Percentiles rank a stretch among this genome's conserved stretches.
These are phyloP conservation scores for Ustilago xerochloae DNA, from an alignment of 1,284 basidiomycete species.

Conservation along the genomic window DNA sequence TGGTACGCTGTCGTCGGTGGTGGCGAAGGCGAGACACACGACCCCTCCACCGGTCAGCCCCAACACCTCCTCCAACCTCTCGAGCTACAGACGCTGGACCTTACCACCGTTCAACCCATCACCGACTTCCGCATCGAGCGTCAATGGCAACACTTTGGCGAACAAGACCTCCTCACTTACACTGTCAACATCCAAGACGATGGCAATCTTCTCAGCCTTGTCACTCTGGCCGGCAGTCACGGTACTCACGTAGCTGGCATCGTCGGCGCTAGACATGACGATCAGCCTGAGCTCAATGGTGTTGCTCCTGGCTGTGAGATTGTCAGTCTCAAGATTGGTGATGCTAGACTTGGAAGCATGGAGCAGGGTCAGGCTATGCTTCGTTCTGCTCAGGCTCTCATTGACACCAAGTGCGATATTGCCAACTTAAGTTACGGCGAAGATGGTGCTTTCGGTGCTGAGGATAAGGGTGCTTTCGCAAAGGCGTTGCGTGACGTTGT, in stretches of 20 bases:
- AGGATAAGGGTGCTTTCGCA: constrained; percentile 67
- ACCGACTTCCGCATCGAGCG: constrained; percentile 66
- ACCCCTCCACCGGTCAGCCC: constrained; percentile 56
- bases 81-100: constrained; percentile 52
- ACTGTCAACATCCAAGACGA: constrained; percentile 65
- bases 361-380: constrained; percentile 68
- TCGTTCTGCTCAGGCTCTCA: constrained; percentile 67
- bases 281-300: constrained; percentile 64
- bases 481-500: constrained; percentile 60
- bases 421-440: constrained; percentile 69
- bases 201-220: constrained; percentile 60
- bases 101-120: constrained; percentile 54
- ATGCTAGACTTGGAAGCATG: constrained; percentile 63
- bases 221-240: constrained; percentile 66
- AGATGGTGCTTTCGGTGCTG: constrained; percentile 64
- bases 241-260: constrained; percentile 69
- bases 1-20: constrained; percentile 68
- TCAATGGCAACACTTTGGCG: constrained; percentile 65
- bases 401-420: constrained; percentile 66
- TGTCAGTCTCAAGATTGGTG: constrained; percentile 64
- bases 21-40: constrained; percentile 64
- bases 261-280: constrained; percentile 61
- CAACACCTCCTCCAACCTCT: constrained; percentile 38
- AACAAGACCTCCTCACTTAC: constrained; percentile 67
- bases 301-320: constrained; percentile 68